Evolutionary conservation across 1,139 yeast genomes (phyloP).

Genomic region (Barnettozyma hawaiiensis): DNA sequence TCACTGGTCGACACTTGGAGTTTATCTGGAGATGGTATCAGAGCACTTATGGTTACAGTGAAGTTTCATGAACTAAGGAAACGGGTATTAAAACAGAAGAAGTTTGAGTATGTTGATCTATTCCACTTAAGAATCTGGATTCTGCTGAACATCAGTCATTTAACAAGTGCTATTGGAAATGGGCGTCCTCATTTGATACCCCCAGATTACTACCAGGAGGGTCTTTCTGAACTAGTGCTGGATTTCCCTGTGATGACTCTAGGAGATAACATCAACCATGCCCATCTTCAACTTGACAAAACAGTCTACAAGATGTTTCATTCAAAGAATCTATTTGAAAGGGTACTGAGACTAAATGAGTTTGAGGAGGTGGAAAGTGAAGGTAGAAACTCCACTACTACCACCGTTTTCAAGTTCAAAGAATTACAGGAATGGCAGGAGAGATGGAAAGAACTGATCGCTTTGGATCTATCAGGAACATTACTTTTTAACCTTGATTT

Average conservation of each 20-base stretch:
- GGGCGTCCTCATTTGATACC: conserved; percentile 39
- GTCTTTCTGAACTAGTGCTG: conserved; percentile 35
- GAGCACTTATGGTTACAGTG: conserved; percentile 39
- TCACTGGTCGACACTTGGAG: conserved; percentile 44
- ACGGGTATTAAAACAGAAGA: conserved; percentile 28
- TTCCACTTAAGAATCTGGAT: conserved; percentile 48
- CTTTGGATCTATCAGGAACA: conserved; percentile 40
- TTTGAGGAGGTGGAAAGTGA: conserved; percentile 11
- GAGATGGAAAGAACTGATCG: conserved; percentile 38
- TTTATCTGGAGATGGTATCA: conserved; percentile 42
- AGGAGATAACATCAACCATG: conserved; percentile 45
- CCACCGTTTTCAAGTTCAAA: conserved; percentile 24
- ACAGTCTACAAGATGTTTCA: conserved; percentile 20
- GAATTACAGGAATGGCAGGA: conserved; percentile 37
- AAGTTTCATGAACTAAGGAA: conserved; percentile 37
- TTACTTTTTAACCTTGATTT: conserved; percentile 40
- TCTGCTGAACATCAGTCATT: conserved; percentile 42
- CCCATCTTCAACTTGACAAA: conserved; percentile 37
- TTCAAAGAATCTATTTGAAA: conserved; percentile 15
- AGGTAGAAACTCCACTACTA: conserved; percentile 9
- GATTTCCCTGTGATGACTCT: conserved; percentile 40
- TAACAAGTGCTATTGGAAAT: conserved; percentile 42
- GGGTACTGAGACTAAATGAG: conserved; percentile 16
- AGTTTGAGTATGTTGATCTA: conserved; percentile 34
- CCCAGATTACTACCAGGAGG: conserved; percentile 29